Base-by-base conservation (phyloP, 2,329 filamentous ascomycete genomes). In the Talaromyces funiculosus region DNA sequence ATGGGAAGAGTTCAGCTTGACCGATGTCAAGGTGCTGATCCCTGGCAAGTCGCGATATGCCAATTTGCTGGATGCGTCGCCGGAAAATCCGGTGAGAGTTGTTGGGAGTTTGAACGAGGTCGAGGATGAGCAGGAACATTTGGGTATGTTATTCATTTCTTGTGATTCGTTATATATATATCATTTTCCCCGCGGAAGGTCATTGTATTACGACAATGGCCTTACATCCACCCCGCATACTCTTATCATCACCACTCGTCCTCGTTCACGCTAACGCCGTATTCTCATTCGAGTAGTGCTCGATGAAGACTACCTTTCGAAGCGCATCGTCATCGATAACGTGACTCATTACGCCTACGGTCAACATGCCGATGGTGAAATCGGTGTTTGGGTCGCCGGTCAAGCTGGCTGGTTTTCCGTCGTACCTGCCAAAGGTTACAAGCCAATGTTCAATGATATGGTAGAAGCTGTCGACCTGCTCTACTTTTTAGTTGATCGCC, bases 391-490 rank as follows among this genome's bases (percentile, higher is more conserved):
- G 85, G 84, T 84, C 20, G 80, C 82, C 53, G 85, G 85, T 35
- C 75, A 79, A 63, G 82, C 84, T 40, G 85, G 85, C 59, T 87
- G 85, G 84, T 87, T 84, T 67, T 79, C 80, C 57, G 78, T 88
- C 51, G 74, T 75, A 31, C 84, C 85, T 2, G 74, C 79, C 42
- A 75, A 77, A 64, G 75, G 76, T 1, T 88, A 86, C 69, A 72
- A 78, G 62, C 69, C 73, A 1, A 78, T 80, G 38, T 86, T 80
- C 70, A 76, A 80, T 51, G 77, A 81, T 22, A 86, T 86, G 75
- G 73, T 81, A 2, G 80, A 85, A 69, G 84, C 83, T 1, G 80
- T 87, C 37, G 78, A 83, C 64, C 67, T 86, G 61, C 73, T 86
- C 8, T 87, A 86, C 68, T 86, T 85, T 67, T 70, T 86, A 53